Evolutionary conservation across 106 monocot species (phyloP).

Genomic region (Posidonia australis): DNA sequence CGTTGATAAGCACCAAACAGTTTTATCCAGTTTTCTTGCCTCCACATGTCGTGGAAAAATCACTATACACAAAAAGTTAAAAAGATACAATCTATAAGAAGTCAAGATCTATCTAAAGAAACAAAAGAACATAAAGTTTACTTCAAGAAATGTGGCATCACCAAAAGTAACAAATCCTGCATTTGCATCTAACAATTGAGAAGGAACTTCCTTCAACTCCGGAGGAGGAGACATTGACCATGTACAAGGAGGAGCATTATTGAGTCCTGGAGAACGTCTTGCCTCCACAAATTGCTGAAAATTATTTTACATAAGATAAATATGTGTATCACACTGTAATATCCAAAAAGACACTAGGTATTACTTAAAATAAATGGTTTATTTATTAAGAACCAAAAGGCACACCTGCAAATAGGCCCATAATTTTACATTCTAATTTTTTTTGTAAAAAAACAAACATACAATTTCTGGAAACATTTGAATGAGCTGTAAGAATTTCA

Average conservation of each 20-base stretch:
- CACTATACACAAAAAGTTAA: slow-evolving; percentile 31
- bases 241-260: slow-evolving; percentile 76
- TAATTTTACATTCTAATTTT: too few species aligned
- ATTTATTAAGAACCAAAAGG: too few species aligned
- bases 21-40: slow-evolving; percentile 67
- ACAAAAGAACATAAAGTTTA: not conserved
- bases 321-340: not conserved
- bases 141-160: slow-evolving; percentile 18
- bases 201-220: slow-evolving; percentile 66
- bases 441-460: too few species aligned
- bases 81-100: not conserved
- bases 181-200: slow-evolving; percentile 61
- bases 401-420: too few species aligned
- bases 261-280: slow-evolving; percentile 64
- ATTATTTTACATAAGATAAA: not conserved
- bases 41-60: slow-evolving; percentile 75
- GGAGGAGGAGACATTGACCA: slow-evolving; percentile 75
- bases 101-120: not conserved
- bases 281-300: slow-evolving; percentile 91
- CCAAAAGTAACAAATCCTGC: slow-evolving; percentile 97
- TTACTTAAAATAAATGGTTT: too few species aligned
- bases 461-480: too few species aligned
- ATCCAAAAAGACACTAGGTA: not conserved
- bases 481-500: too few species aligned
- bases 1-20: slow-evolving; percentile 85